Conservation (phyloP, 108 stramenopile genomes). For the Cylindrotheca closterium region DNA sequence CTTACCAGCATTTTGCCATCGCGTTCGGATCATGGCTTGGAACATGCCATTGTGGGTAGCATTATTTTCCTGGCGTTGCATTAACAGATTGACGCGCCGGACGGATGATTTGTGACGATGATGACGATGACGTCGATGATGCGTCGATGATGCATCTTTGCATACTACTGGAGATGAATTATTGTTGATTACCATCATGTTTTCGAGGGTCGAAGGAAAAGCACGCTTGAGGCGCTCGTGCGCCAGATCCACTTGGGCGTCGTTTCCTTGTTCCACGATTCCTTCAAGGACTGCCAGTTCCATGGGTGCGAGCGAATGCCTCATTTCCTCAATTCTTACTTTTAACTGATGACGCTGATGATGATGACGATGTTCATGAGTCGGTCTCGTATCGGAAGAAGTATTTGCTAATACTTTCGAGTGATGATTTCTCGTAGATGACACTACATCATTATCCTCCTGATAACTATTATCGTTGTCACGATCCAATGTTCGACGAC, state of each 20-base stretch:
- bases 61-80: too few relatives aligned
- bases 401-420: too few relatives aligned
- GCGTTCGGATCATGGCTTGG: too few relatives aligned
- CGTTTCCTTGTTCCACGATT: conserved; percentile 6
- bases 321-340: background rate
- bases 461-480: background rate
- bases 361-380: too few relatives aligned
- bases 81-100: too few relatives aligned
- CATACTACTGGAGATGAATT: background rate
- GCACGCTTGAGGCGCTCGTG: background rate
- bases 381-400: too few relatives aligned
- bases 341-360: too few relatives aligned
- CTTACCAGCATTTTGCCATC: background rate
- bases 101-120: too few relatives aligned
- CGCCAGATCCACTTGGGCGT: conserved; percentile 1
- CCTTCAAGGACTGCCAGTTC: background rate
- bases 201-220: background rate
- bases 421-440: too few relatives aligned
- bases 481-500: background rate
- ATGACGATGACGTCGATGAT: background rate
- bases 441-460: background rate
- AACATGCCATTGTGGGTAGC: too few relatives aligned
- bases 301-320: background rate
- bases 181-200: too few relatives aligned
- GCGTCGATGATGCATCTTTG: background rate